phyloP scores from a whole-genome alignment of 2,329 filamentous ascomycete genomes.

The Lecanoromycetidae sp. region DNA sequence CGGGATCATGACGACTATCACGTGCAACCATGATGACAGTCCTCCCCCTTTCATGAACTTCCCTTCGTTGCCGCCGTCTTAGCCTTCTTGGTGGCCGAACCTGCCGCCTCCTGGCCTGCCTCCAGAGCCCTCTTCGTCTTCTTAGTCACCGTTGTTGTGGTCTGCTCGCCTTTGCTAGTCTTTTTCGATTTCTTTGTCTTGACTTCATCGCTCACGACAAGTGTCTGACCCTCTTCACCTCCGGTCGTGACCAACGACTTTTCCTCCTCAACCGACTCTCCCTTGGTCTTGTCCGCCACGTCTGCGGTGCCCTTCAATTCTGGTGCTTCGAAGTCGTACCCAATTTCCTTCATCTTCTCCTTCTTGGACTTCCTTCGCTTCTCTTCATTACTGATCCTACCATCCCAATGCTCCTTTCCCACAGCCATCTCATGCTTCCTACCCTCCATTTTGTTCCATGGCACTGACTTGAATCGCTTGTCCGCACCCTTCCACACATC shows the following conservation, averaged over 20 bases:
- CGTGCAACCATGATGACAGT: not conserved
- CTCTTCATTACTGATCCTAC: conserved; percentile 61
- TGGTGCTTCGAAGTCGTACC: conserved; percentile 71
- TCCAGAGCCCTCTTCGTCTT: conserved; percentile 17
- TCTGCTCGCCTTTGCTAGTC: conserved; percentile 23
- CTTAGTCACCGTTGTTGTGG: not conserved
- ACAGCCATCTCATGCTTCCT: conserved; percentile 60
- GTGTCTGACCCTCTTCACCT: conserved; percentile 20
- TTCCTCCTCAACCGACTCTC: conserved; percentile 21
- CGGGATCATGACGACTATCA: not conserved
- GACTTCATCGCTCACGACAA: conserved; percentile 18
- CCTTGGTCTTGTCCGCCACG: conserved; percentile 23
- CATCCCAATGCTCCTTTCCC: conserved; percentile 65
- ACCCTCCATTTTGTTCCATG: conserved; percentile 77
- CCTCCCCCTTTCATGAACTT: not conserved
- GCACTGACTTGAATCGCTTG: conserved; percentile 75
- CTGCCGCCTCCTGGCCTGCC: conserved; percentile 6
- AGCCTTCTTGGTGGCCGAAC: conserved; percentile 25
- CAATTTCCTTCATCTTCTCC: conserved; percentile 64
- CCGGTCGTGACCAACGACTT: conserved; percentile 25
- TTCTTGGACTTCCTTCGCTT: conserved; percentile 55
- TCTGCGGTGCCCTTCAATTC: conserved; percentile 52
- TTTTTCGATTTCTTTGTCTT: conserved; percentile 25
- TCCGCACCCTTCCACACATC: conserved; percentile 85
- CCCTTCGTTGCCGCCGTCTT: conserved; percentile 24